Base-by-base conservation (phyloP, 176 grass and related monocot genomes). In the Musa troglodytarum region DNA sequence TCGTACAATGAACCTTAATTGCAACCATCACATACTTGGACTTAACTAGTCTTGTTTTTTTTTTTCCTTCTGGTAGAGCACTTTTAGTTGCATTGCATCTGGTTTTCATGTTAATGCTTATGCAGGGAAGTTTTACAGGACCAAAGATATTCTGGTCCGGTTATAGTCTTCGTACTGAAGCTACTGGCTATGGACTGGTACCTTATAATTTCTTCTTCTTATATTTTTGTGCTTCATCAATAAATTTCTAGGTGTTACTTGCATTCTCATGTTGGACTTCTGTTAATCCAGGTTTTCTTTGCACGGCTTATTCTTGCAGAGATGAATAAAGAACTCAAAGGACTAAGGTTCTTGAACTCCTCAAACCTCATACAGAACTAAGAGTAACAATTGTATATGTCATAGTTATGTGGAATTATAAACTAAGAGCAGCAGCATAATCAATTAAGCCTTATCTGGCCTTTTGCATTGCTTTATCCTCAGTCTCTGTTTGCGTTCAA, bases 271-370 rank as follows among this genome's bases (percentile, higher is more conserved):
- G 3, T 26, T 59, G 12, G 1, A 12, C 50, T 50, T 6, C 49
- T 17, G 24, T 76, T 49, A 61, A 5, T 81, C 25, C 81, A 99
- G 96, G 96, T 99, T 61, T 99, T 99, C 82, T 99, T 91, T 84
- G 86, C 88, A n/a, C 96, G 96, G 23, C 78, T 99, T 84, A 83
- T 99, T 79, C 96, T 99, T 84, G 96, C 91, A 78, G 96, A 99
- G 56, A 99, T 92, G 91, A 99, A 99, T 81, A 99, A 99, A 77
- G 96, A 99, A 83, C 91, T 99, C 75, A 99, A 99, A 87, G 96
- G 96, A 86, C 56, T 94, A 76, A 99, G 96, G 96, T 99, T 86
- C 52, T 75, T n/a, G 49, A 52, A 52, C 9, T 63, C 26, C 54
- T 64, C 49, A 16, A 57, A 79, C 66, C 67, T 72, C 12, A 72